Conservation (phyloP, 2,329 filamentous ascomycete genomes). For the Xylaria digitata region DNA sequence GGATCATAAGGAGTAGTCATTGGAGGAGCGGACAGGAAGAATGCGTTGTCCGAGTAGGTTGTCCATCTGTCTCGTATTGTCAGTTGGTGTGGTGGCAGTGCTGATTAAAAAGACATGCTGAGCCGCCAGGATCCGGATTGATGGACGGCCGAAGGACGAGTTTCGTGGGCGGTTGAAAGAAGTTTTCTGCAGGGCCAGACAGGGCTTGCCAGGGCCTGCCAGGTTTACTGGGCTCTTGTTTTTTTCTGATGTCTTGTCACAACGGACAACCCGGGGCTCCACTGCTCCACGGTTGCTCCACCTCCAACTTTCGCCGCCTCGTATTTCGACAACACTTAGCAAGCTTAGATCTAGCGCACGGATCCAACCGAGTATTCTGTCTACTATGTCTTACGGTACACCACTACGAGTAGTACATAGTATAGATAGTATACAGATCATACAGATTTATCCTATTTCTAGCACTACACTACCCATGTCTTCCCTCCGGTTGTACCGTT, state of each 20-base stretch:
- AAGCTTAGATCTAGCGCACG: slow-evolving; percentile 3
- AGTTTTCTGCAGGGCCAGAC: slow-evolving; percentile 14
- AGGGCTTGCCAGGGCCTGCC: not conserved
- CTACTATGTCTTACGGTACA: no score
- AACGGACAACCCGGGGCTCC: slow-evolving; percentile 26
- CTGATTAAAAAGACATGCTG: slow-evolving; percentile 32
- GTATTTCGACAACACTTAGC: slow-evolving; percentile 36
- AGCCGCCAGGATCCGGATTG: slow-evolving; percentile 13
- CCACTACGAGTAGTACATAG: no score
- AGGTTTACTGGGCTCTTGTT: not conserved
- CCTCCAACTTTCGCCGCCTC: slow-evolving; percentile 36
- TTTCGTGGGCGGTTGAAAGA: slow-evolving; percentile 2
- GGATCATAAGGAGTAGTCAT: not conserved
- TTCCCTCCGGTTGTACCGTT: no score
- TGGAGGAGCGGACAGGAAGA: slow-evolving; percentile 14
- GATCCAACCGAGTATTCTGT: slow-evolving; percentile 26
- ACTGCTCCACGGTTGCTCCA: slow-evolving; percentile 29
- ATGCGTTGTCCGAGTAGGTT: slow-evolving; percentile 20
- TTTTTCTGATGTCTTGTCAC: not conserved
- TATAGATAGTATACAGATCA: no score
- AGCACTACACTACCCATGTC: not conserved
- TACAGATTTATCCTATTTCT: no score
- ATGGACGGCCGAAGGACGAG: not conserved
- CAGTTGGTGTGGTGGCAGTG: slow-evolving; percentile 38
- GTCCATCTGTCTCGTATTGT: slow-evolving; percentile 35